Evolutionary conservation across 345 rosid genomes (phyloP).

Genomic region (Mercurialis annua): DNA sequence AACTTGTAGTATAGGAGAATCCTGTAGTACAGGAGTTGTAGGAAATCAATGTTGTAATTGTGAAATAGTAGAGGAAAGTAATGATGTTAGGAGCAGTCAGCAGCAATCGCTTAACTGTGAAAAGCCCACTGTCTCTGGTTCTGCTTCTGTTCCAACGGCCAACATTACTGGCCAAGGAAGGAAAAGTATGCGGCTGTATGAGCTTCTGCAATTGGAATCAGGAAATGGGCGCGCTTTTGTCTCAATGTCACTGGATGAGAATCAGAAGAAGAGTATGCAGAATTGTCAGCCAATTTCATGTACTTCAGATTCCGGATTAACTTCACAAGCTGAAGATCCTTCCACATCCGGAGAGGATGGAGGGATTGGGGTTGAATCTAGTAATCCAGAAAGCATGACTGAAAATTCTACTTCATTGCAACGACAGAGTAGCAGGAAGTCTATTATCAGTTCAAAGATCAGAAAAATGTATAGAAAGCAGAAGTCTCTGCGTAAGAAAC

Average conservation of each 20-base stretch:
- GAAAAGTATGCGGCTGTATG: conserved; percentile 80
- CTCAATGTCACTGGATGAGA: conserved; percentile 25
- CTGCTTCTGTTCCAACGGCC: conserved; percentile 38
- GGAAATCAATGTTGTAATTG: conserved; percentile 35
- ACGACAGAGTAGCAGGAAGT: conserved; percentile 52
- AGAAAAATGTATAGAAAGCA: conserved; percentile 70
- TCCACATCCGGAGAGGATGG: conserved; percentile 76
- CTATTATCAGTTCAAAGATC: conserved; percentile 60
- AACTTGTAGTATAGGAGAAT: conserved; percentile 30
- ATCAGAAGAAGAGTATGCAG: conserved; percentile 24
- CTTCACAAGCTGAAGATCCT: conserved; percentile 50
- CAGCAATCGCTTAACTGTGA: conserved; percentile 21
- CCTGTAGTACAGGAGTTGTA: conserved; percentile 32
- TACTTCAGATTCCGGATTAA: conserved; percentile 23
- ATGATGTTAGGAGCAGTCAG: conserved; percentile 31
- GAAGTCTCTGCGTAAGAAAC: conserved; percentile 81
- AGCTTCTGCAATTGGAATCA: conserved; percentile 78
- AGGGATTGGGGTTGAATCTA: conserved; percentile 37
- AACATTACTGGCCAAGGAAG: conserved; percentile 49
- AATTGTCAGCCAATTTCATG: conserved; percentile 31
- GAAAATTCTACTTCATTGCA: conserved; percentile 39
- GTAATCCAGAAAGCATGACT: conserved; percentile 26
- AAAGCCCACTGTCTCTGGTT: conserved; percentile 23
- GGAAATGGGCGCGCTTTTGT: conserved; percentile 37
- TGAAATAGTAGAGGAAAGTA: conserved; percentile 50